Evolutionary conservation across 345 rosid species (phyloP).

Genomic region (Populus tremula): DNA sequence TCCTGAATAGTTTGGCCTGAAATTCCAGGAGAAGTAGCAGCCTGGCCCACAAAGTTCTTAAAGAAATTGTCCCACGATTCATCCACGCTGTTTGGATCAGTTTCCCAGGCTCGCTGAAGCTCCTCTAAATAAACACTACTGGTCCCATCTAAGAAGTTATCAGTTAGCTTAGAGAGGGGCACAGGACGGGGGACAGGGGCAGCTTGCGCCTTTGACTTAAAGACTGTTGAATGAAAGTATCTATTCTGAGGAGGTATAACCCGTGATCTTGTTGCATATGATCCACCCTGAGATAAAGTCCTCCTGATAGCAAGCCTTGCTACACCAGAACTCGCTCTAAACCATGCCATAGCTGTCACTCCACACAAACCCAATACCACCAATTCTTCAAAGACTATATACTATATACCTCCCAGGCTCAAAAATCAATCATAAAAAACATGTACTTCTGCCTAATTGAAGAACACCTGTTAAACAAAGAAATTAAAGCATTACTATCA

Average conservation of each 20-base stretch:
- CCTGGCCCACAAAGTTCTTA: slow-evolving; percentile 76
- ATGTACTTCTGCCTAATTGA: background rate
- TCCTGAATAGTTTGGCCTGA: slow-evolving; percentile 89
- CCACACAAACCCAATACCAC: background rate
- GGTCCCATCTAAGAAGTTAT: slow-evolving; percentile 73
- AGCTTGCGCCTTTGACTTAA: slow-evolving; percentile 53
- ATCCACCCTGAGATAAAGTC: slow-evolving; percentile 50
- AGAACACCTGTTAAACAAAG: slow-evolving; percentile 1
- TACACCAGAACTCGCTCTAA: slow-evolving; percentile 57
- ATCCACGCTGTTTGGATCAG: slow-evolving; percentile 69
- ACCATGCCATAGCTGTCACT: slow-evolving; percentile 53
- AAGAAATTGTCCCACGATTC: slow-evolving; percentile 89
- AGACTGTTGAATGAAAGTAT: slow-evolving; percentile 49
- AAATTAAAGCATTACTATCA: background rate
- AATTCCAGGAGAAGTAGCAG: slow-evolving; percentile 62
- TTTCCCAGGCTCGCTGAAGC: slow-evolving; percentile 79
- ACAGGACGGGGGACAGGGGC: slow-evolving; percentile 76
- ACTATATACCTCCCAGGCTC: background rate
- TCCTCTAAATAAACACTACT: slow-evolving; percentile 79
- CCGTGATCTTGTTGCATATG: slow-evolving; percentile 42
- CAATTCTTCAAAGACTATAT: slow-evolving; percentile 4
- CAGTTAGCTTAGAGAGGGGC: slow-evolving; percentile 71
- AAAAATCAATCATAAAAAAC: background rate
- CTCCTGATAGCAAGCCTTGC: slow-evolving; percentile 65
- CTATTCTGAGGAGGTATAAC: slow-evolving; percentile 41